A percentile compares a stretch with the other conserved stretches of the same genome.
phyloP scores from a whole-genome alignment of 768 basidiomycete species.

The Russula emetica region DNA sequence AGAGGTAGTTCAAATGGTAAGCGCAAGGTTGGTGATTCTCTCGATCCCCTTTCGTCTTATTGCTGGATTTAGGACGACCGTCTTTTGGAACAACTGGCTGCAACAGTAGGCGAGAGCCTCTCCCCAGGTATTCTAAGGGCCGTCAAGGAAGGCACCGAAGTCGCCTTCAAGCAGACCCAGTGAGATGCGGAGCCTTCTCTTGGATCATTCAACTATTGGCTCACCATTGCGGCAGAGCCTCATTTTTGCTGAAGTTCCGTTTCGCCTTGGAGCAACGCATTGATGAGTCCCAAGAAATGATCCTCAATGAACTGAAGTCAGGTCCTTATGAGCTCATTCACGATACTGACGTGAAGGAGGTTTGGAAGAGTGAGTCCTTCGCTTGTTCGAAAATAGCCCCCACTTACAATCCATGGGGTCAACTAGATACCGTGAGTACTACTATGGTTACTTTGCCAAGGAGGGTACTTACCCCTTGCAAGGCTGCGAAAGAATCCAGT shows the following conservation, averaged over 20 bases:
- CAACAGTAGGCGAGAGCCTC: conserved; percentile 15
- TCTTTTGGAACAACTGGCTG: conserved; percentile 14
- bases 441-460: not conserved
- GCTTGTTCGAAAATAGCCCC: too few relatives aligned
- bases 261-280: conserved; percentile 20
- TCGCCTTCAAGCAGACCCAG: conserved; percentile 18
- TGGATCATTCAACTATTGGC: not conserved
- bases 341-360: conserved; percentile 21
- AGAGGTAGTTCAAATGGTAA: conserved; percentile 16
- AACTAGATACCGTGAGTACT: not conserved
- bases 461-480: conserved; percentile 1
- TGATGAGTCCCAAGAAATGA: conserved; percentile 21
- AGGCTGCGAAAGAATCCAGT: conserved; percentile 22
- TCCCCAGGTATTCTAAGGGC: conserved; percentile 6
- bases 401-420: not conserved
- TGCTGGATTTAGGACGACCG: conserved; percentile 3
- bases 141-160: conserved; percentile 10
- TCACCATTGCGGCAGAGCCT: conserved; percentile 4
- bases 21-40: not conserved
- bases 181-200: not conserved
- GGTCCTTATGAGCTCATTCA: conserved; percentile 23
- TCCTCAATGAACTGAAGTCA: conserved; percentile 23
- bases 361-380: conserved; percentile 20
- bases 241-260: conserved; percentile 22
- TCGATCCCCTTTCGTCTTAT: not conserved